Base-by-base conservation (phyloP, 306 rosid species). In the Herpetospermum pedunculosum region DNA sequence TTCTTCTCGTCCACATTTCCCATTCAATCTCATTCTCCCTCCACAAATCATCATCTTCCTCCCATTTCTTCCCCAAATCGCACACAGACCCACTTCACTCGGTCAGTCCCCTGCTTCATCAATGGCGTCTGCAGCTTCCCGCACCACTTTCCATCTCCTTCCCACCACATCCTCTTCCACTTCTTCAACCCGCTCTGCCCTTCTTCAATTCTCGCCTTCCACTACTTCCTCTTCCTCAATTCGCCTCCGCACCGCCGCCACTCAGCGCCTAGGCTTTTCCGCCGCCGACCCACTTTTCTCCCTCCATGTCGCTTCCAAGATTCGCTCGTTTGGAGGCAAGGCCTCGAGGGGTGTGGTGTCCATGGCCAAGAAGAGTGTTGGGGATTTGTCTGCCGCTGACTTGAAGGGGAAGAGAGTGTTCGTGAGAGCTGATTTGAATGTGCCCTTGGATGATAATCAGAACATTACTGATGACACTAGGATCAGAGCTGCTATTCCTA, bases 381-480 rank as follows among this genome's bases (percentile, higher is more conserved):
- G 99, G 4, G 96, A 91, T 38, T 82, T 95, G 85, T 37, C 81
- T 1, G 81, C 77, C 0, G 80, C 88, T 1, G 96, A 95, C 6
- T 78, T 95, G 86, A 89, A 95, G 77, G 99, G 99, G 21, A 95
- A 91, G 89, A 95, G 65, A 70, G 99, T 95, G 44, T 89, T 95
- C 40, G 91, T 95, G 25, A 85, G 99, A 34, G 99, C 96, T 0
- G 99, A 95, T 76, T 81, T 95, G 74, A 95, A 95, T 75, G 99
- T 95, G 19, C 99, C 99, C 1, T 83, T 95, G 76, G 91, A 91
- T 75, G 99, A 95, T 19, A 88, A 77, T 67, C 96, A 88, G 85
- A 88, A 87, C 35, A 95, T 95, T 80, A 95, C 99, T 11, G 99
- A 95, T 52, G 99, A 95, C 67, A 95, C 99, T 19, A 91, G 99